phyloP scores from a whole-genome alignment of 202 grass and related monocot species.

The Zoysia matrella region DNA sequence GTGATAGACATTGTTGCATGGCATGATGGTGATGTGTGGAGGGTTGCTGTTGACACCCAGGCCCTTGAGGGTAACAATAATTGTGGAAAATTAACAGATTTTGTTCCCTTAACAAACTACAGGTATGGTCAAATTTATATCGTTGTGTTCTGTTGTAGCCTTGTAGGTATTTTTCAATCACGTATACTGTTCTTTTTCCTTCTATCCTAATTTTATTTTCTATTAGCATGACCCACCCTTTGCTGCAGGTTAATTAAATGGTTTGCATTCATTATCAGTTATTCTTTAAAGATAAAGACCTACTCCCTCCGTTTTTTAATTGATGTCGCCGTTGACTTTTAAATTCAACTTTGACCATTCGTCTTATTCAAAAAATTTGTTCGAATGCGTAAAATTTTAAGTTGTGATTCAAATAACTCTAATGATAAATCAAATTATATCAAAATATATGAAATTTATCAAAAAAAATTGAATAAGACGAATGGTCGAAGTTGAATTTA shows the following conservation, averaged over 20 bases:
- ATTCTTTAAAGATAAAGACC: background rate
- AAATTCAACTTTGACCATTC: too few relatives aligned
- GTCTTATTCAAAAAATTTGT: too few relatives aligned
- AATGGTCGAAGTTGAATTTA: too few relatives aligned
- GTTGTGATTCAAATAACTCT: too few relatives aligned
- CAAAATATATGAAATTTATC: too few relatives aligned
- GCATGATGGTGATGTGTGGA: conserved; percentile 97
- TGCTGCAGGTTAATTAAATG: background rate
- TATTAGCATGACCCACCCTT: background rate
- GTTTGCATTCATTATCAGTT: conserved; percentile 6
- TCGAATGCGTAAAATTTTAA: too few relatives aligned
- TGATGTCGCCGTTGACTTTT: too few relatives aligned
- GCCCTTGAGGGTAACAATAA: conserved; percentile 64
- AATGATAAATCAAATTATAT: too few relatives aligned
- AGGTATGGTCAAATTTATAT: conserved; percentile 53
- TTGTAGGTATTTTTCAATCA: conserved; percentile 21
- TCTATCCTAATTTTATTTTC: conserved; percentile 26
- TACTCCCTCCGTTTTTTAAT: too few relatives aligned
- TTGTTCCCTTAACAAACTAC: conserved; percentile 93
- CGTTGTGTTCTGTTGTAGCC: background rate
- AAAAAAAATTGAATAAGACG: too few relatives aligned
- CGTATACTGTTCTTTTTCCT: conserved; percentile 20
- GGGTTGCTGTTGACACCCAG: conserved; percentile 97
- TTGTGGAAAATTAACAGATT: conserved; percentile 87
- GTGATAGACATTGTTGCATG: conserved; percentile 92